phyloP scores from a whole-genome alignment of 2,329 filamentous ascomycete species.

The Fusarium compactum region DNA sequence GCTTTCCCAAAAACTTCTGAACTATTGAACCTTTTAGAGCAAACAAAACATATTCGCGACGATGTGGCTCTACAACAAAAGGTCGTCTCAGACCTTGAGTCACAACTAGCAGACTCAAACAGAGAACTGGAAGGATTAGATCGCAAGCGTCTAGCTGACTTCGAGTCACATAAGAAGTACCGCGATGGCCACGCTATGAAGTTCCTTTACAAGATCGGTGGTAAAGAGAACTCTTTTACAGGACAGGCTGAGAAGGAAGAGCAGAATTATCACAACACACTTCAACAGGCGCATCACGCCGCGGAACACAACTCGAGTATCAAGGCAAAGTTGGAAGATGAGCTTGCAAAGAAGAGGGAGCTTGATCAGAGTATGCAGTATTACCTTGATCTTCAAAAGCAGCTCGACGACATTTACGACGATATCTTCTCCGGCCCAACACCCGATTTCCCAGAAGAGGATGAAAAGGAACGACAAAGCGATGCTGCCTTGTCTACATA shows the following conservation, averaged over 20 bases:
- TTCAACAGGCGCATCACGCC: conserved; percentile 61
- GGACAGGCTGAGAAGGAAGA: conserved; percentile 66
- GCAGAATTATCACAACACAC: conserved; percentile 65
- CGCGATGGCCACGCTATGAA: conserved; percentile 65
- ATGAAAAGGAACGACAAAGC: conserved; percentile 57
- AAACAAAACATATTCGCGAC: conserved; percentile 62
- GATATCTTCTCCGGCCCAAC: conserved; percentile 66
- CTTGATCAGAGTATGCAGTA: conserved; percentile 54
- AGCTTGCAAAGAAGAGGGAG: conserved; percentile 50
- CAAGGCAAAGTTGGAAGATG: conserved; percentile 55
- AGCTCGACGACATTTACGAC: conserved; percentile 64
- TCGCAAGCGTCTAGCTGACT: conserved; percentile 58
- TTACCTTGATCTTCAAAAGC: conserved; percentile 57
- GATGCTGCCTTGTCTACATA: conserved; percentile 53
- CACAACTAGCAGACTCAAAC: conserved; percentile 53
- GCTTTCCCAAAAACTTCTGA: conserved; percentile 57
- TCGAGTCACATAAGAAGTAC: conserved; percentile 65
- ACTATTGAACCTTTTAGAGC: conserved; percentile 60
- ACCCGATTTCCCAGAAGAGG: conserved; percentile 66
- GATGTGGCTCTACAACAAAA: conserved; percentile 59
- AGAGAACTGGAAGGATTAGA: conserved; percentile 56
- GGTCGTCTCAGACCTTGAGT: conserved; percentile 60
- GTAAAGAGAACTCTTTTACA: conserved; percentile 56
- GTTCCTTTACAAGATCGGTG: conserved; percentile 63
- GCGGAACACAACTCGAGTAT: conserved; percentile 58